Evolutionary conservation across 495 filamentous ascomycete species (phyloP), one percentile per base, ranked within the genome.

Genomic region (Sphaerosporella brunnea): DNA sequence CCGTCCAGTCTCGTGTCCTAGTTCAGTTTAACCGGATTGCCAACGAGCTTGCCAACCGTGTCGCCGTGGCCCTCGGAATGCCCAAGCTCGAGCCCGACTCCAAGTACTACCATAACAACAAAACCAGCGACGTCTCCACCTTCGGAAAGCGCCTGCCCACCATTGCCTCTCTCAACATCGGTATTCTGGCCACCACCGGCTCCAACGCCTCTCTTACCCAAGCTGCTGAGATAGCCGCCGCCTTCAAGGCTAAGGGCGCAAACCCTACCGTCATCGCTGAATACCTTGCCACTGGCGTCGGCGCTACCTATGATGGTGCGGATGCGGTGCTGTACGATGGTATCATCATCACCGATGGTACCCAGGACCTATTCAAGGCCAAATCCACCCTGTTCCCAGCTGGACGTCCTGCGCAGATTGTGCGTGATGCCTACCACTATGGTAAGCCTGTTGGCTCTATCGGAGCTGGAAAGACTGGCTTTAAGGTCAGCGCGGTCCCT

Each of bases 261-360:
- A 65, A 73, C 40, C 67, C 74, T 4, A 64, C 73, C 3, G 65
- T 84, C 37, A 74, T 88, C 1, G 78, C 67, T 0, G 80, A 85
- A 65, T 58, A 51, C 3, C 64, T 84, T 0, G 60, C 53, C 2
- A 49, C 63, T 7, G 74, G 71, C 8, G 69, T 82, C 26, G 69
- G 79, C 52, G 72, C 75, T 63, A 84, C 81, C 0, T 88, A 86
- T 61, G 73, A 73, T 19, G 70, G 68, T 2, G 70, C 80, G 1
- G 79, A 84, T 52, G 80, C 80, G 0, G 76, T 74, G 0, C 69
- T 69, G 20, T 87, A 83, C 51, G 82, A 87, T 56, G 80, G 73
- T 23, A 63, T 88, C 3, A 63, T 85, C 15, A 64, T 81, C 13
- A 70, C 67, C 0, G 64, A 72, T 4, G 80, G 74, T 0, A 70